These are phyloP conservation scores for Juglanconis oblonga DNA, from an alignment of 2,329 filamentous ascomycete species.

Conservation along the genomic window DNA sequence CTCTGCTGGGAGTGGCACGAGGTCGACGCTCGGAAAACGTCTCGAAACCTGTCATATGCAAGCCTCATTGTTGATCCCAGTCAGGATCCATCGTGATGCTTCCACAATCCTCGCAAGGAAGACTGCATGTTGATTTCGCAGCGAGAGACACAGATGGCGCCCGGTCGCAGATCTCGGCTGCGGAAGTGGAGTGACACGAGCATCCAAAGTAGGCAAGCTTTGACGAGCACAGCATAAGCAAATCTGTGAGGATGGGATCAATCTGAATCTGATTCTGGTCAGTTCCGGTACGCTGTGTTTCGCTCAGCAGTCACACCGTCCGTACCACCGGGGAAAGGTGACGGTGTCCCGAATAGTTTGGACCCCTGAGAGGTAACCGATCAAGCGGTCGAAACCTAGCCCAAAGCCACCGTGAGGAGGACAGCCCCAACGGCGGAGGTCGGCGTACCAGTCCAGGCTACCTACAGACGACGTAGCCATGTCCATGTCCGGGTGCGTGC, in stretches of 20 bases:
- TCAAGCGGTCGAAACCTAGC: conserved; percentile 80
- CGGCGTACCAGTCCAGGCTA: conserved; percentile 76
- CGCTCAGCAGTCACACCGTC: conserved; percentile 57
- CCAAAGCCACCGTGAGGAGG: conserved; percentile 91
- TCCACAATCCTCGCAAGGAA: conserved; percentile 14
- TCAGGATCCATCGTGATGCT: not conserved
- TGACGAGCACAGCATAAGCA: conserved; percentile 33
- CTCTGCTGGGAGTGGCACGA: not conserved
- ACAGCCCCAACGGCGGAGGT: conserved; percentile 85
- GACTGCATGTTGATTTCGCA: conserved; percentile 13
- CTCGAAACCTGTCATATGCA: conserved; percentile 24
- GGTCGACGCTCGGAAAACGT: conserved; percentile 6
- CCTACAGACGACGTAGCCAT: conserved; percentile 3
- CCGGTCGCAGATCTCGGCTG: conserved; percentile 15
- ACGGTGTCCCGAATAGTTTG: conserved; percentile 82
- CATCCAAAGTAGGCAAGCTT: conserved; percentile 37
- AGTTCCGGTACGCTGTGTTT: conserved; percentile 11
- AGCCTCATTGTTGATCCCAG: conserved; percentile 15
- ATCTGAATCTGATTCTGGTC: conserved; percentile 1
- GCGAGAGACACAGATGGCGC: conserved; percentile 15
- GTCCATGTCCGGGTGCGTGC: conserved; percentile 20
- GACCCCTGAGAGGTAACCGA: conserved; percentile 80
- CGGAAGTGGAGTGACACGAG: conserved; percentile 24
- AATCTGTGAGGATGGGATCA: not conserved
- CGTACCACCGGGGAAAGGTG: conserved; percentile 75